Base-by-base conservation (phyloP, 2,329 filamentous ascomycete genomes). In the Domatiomyces globalis region DNA sequence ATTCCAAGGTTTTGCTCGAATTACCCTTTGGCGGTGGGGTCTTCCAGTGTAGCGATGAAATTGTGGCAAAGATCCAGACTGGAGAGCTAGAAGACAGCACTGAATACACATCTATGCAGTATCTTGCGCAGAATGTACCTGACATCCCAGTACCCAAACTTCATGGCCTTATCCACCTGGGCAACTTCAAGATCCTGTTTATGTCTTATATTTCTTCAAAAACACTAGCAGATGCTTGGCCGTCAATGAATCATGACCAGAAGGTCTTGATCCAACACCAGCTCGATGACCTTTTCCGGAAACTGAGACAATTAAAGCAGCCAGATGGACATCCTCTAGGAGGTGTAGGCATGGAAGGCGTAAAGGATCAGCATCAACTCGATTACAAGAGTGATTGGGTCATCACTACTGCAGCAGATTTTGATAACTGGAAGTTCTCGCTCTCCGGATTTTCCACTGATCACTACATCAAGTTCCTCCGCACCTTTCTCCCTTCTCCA, bases 401-500 rank as follows among this genome's bases (percentile, higher is more conserved):
- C 4, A 25, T 49, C 19, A 25, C 6, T 20, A 49, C 48, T 2
- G 33, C 9, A 25, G 12, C 48, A 19, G 33, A 49, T 8, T 49
- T 49, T 18, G 44, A 43, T n/a, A 17, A 49, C 48, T 49, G 39
- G 10, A 25, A 43, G 9, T 44, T 49, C 42, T 49, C 48, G 6
- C 18, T 43, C 20, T 29, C 39, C 5, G 5, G 18, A 12, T 43
- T 43, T 18, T n/a, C 25, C 18, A 43, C 25, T 17, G 25, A 25
- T 2, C 19, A 25, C 4, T 49, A 49, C 18, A 44, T 39, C 29
- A 12, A 12, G 10, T 33, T 33, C 10, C 29, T 33, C 8, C 7
- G 8, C 2, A 33, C 6, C 54, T 64, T 9, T 54, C 63, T 50
- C 60, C 55, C 33, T 61, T 56, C 47, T 48, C 49, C 54, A 25